Evolutionary conservation across 106 monocot genomes (phyloP).

Genomic region (Alisma plantagoaquatica): DNA sequence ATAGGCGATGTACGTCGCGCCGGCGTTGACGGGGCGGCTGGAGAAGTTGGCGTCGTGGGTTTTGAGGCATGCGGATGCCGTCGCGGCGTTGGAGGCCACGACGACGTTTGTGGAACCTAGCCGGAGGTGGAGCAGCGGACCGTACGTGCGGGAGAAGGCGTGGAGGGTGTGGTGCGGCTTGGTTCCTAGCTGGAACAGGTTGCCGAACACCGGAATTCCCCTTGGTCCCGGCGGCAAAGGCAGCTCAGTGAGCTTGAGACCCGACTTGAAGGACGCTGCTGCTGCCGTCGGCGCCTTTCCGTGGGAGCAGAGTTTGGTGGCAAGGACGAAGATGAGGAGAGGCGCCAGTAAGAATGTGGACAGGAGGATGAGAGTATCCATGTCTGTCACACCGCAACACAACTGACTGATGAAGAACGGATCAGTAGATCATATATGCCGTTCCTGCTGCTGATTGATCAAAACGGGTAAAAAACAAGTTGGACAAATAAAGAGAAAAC

Average conservation of each 20-base stretch:
- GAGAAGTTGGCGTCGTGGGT: constrained; percentile 36
- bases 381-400: neutral
- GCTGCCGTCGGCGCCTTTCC: too few species aligned
- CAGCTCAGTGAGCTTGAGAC: neutral
- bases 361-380: constrained; percentile 1
- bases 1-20: constrained; percentile 51
- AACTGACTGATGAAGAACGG: neutral
- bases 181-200: constrained; percentile 35
- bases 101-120: constrained; percentile 33
- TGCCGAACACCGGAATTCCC: constrained; percentile 46
- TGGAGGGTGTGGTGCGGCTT: constrained; percentile 38
- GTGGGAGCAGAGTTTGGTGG: too few species aligned
- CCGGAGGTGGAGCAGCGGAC: constrained; percentile 29
- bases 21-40: constrained; percentile 43
- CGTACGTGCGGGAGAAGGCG: constrained; percentile 22
- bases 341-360: constrained; percentile 2
- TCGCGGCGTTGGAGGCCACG: constrained; percentile 26
- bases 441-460: too few species aligned
- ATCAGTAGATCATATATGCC: too few species aligned
- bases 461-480: too few species aligned
- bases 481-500: too few species aligned
- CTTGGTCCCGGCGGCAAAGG: constrained; percentile 34
- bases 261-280: neutral
- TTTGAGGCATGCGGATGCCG: constrained; percentile 25
- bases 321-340: constrained; percentile 7